Evolutionary conservation across 148 eudicot species (phyloP).

Genomic region (Drosera capensis): DNA sequence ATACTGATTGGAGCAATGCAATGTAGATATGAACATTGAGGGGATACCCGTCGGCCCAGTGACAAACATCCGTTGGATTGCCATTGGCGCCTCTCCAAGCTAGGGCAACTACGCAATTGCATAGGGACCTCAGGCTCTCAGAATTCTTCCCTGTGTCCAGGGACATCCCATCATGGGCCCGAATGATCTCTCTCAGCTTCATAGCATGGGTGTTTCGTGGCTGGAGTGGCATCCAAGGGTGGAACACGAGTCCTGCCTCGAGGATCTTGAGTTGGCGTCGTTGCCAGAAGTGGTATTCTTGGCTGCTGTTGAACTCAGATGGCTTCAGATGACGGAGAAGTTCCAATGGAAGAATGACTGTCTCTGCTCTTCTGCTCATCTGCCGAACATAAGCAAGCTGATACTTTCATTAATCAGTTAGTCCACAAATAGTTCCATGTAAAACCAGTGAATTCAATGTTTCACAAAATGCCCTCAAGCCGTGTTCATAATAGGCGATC

Average conservation of each 20-base stretch:
- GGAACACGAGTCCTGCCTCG: slow-evolving; percentile 45
- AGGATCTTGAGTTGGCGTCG: slow-evolving; percentile 58
- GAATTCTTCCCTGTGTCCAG: slow-evolving; percentile 62
- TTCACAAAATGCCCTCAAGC: too few relatives aligned
- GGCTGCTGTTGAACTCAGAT: slow-evolving; percentile 52
- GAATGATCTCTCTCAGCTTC: slow-evolving; percentile 30
- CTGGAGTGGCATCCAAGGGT: slow-evolving; percentile 55
- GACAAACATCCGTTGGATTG: slow-evolving; percentile 46
- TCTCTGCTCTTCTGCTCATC: slow-evolving; percentile 81
- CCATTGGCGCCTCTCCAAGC: slow-evolving; percentile 51
- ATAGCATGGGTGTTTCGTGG: slow-evolving; percentile 27
- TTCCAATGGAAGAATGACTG: slow-evolving; percentile 80
- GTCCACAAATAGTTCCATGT: not conserved
- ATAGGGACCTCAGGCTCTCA: slow-evolving; percentile 47
- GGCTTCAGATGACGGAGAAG: slow-evolving; percentile 78
- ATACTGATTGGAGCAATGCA: slow-evolving; percentile 46
- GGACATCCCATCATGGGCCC: slow-evolving; percentile 27
- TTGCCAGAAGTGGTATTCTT: slow-evolving; percentile 78
- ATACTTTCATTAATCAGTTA: not conserved
- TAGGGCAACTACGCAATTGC: slow-evolving; percentile 42
- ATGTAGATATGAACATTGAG: slow-evolving; percentile 59
- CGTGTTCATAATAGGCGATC: too few relatives aligned
- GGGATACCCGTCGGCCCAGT: slow-evolving; percentile 92
- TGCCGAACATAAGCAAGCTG: slow-evolving; percentile 12
- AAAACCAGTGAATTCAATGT: too few relatives aligned